A percentile compares a stretch with the other conserved stretches of the same genome.
These are phyloP conservation scores for sunflower (Helianthus annuus) DNA, from an alignment of 129 eudicot species.

Conservation along the genomic window DNA sequence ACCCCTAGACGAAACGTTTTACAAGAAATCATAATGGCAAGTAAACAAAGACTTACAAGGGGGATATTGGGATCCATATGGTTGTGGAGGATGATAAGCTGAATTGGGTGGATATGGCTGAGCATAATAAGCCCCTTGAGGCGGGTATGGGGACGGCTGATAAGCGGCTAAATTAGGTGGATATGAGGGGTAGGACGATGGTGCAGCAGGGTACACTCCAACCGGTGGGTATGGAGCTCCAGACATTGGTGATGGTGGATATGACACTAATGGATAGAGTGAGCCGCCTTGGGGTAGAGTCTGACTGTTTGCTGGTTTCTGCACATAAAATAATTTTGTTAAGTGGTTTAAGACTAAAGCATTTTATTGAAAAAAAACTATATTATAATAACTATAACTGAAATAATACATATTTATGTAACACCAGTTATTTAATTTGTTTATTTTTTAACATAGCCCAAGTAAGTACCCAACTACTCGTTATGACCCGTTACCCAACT, in stretches of 20 bases:
- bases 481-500: neutral
- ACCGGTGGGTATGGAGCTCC: constrained; percentile 37
- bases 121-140: constrained; percentile 46
- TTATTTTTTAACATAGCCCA: too few species aligned
- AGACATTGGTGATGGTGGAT: constrained; percentile 23
- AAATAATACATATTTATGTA: neutral
- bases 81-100: constrained; percentile 56
- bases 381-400: neutral
- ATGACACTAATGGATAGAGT: constrained; percentile 34
- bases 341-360: neutral
- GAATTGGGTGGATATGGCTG: constrained; percentile 45
- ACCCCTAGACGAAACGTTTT: neutral
- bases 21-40: neutral
- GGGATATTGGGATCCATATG: constrained; percentile 58
- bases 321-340: constrained; percentile 24
- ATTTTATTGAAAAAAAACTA: neutral
- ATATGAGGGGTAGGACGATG: constrained; percentile 42
- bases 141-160: constrained; percentile 48
- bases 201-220: constrained; percentile 40
- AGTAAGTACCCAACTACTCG: neutral
- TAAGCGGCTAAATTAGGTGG: constrained; percentile 51
- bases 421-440: neutral
- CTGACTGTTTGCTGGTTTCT: constrained; percentile 57
- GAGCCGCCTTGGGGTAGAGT: constrained; percentile 45
- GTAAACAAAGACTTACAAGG: constrained; percentile 48